phyloP scores from a whole-genome alignment of 202 grass and related monocot genomes.

The Hordeum pubiflorum region DNA sequence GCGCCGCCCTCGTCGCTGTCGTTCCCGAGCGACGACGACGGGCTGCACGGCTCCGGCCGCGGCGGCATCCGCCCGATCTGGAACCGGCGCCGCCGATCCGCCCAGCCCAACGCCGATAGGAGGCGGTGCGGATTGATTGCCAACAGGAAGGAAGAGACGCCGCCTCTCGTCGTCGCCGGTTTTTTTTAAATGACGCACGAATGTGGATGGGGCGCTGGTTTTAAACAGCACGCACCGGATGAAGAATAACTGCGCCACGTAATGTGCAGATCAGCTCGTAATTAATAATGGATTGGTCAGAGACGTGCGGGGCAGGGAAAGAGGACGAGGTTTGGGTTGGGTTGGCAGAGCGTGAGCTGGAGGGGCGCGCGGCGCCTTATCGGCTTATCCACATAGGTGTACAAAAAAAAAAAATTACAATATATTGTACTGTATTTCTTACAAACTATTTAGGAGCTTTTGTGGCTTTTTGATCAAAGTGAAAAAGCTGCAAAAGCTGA shows the following conservation, averaged over 20 bases:
- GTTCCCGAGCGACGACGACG: constrained; percentile 47
- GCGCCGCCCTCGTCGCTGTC: constrained; percentile 28
- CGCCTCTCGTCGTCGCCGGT: neutral
- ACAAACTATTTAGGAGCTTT: too few relatives aligned
- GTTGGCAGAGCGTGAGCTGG: neutral
- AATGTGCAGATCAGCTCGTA: neutral
- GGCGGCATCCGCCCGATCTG: neutral
- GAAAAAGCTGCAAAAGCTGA: too few relatives aligned
- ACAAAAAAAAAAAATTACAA: too few relatives aligned
- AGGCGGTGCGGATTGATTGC: neutral
- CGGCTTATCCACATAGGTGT: neutral
- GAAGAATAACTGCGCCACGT: neutral
- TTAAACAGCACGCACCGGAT: neutral
- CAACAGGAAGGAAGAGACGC: neutral
- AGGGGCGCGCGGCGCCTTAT: neutral
- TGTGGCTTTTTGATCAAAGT: too few relatives aligned
- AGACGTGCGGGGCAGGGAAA: neutral
- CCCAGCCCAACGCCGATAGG: neutral
- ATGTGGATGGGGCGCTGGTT: too few relatives aligned
- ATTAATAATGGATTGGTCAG: constrained; percentile 15
- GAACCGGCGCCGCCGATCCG: neutral
- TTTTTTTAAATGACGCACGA: too few relatives aligned
- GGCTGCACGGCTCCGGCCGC: constrained; percentile 9
- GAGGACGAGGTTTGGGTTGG: neutral
- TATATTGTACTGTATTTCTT: too few relatives aligned